phyloP scores from a whole-genome alignment of 2,329 filamentous ascomycete species.

The Botrytis squamosa region DNA sequence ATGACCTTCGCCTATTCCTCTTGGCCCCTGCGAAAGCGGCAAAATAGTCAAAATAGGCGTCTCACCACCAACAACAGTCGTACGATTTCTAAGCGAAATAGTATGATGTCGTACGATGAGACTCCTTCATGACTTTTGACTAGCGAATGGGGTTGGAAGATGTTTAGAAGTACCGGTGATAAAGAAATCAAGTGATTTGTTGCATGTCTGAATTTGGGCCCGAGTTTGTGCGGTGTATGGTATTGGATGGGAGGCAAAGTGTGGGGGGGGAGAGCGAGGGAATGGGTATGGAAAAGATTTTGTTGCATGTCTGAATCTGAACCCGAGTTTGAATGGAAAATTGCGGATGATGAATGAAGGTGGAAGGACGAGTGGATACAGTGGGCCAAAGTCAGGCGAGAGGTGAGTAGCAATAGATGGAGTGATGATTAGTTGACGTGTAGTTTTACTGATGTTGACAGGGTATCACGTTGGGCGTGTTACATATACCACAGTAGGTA shows the following conservation, averaged over 20 bases:
- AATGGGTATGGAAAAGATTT: not conserved
- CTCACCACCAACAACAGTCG: not conserved
- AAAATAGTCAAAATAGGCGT: conserved; percentile 3
- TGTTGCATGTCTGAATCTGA: not conserved
- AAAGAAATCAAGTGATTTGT: not conserved
- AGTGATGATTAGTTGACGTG: not conserved
- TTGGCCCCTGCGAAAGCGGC: not conserved
- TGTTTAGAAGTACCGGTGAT: not conserved
- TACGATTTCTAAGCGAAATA: conserved; percentile 4
- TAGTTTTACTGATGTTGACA: not conserved
- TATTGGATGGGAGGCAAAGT: not conserved
- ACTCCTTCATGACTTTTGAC: not conserved
- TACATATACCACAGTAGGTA: too few species aligned
- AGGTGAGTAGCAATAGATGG: not conserved
- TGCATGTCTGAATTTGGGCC: conserved; percentile 6
- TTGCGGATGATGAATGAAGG: not conserved
- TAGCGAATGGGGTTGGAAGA: not conserved
- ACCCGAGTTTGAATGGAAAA: not conserved
- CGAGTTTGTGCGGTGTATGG: not conserved
- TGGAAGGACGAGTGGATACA: not conserved
- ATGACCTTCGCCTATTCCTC: not conserved
- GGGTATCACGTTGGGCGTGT: not conserved
- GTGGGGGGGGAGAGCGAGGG: not conserved
- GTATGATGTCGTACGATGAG: conserved; percentile 1
- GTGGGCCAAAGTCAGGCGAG: not conserved